phyloP scores from a whole-genome alignment of 2,329 filamentous ascomycete species.

The Colletotrichum endophyticum region DNA sequence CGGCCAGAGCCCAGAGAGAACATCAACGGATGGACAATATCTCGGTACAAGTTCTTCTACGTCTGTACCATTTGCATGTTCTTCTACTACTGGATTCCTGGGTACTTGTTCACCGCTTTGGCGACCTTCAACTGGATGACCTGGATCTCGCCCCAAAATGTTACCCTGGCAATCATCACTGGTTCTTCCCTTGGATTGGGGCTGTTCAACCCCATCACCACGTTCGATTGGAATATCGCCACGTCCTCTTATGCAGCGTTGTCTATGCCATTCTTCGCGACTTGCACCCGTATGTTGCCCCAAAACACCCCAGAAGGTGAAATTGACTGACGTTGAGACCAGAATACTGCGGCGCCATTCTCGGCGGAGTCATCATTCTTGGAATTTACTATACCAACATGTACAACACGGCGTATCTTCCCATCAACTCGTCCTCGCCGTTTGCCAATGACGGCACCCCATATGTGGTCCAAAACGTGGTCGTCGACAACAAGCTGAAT shows the following conservation, averaged over 20 bases:
- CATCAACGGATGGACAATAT: conserved; percentile 48
- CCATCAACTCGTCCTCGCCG: conserved; percentile 51
- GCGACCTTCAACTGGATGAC: conserved; percentile 54
- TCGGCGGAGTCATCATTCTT: conserved; percentile 44
- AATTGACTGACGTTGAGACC: not conserved
- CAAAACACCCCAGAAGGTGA: not conserved
- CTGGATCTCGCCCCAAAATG: conserved; percentile 52
- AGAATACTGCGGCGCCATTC: conserved; percentile 32
- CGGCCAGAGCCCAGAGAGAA: conserved; percentile 38
- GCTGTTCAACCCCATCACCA: conserved; percentile 52
- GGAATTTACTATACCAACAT: conserved; percentile 48
- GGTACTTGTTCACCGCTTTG: conserved; percentile 48
- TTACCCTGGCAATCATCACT: conserved; percentile 47
- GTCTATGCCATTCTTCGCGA: conserved; percentile 45
- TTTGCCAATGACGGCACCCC: conserved; percentile 47
- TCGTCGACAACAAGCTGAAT: conserved; percentile 42
- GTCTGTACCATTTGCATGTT: conserved; percentile 40
- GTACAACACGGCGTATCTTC: conserved; percentile 48
- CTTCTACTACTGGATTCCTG: conserved; percentile 53
- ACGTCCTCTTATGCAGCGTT: conserved; percentile 43
- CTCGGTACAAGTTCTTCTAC: conserved; percentile 49
- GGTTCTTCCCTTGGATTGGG: conserved; percentile 45
- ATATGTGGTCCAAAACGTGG: conserved; percentile 38
- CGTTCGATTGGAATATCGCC: conserved; percentile 54
- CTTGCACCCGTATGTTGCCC: conserved; percentile 29